Conservation (phyloP, 2,329 filamentous ascomycete species). For the Chrysoporthe deuterocubensis region DNA sequence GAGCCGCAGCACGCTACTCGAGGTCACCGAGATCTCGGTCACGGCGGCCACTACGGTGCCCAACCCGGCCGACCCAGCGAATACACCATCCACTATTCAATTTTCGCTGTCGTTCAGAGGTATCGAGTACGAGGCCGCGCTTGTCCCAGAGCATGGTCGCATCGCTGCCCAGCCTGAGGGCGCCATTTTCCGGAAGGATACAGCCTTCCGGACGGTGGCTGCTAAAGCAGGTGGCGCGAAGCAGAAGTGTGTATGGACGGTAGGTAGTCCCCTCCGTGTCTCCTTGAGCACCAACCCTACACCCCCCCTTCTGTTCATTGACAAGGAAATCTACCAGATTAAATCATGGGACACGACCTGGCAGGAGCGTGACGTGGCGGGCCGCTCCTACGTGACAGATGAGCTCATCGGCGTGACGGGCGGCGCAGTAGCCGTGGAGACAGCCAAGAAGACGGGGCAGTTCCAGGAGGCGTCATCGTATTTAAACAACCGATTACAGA, state of each 20-base stretch:
- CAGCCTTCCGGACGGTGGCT: slow-evolving; percentile 27
- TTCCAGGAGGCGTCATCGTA: slow-evolving; percentile 51
- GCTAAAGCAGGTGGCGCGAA: slow-evolving; percentile 25
- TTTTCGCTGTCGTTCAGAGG: slow-evolving; percentile 24
- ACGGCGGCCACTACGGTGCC: slow-evolving; percentile 23
- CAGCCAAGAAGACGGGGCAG: slow-evolving; percentile 42
- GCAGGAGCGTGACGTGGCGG: slow-evolving; percentile 50
- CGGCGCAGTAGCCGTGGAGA: slow-evolving; percentile 25
- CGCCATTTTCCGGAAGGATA: slow-evolving; percentile 26
- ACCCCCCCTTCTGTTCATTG: slow-evolving; percentile 36
- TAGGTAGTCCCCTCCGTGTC: not conserved
- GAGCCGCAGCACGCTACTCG: slow-evolving; percentile 23
- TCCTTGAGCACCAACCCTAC: slow-evolving; percentile 32
- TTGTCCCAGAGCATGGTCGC: slow-evolving; percentile 22
- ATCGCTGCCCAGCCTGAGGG: slow-evolving; percentile 27
- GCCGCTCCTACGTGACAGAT: slow-evolving; percentile 63
- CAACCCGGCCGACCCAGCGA: slow-evolving; percentile 30
- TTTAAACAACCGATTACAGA: slow-evolving; percentile 57
- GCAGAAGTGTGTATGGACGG: slow-evolving; percentile 28
- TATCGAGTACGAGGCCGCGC: slow-evolving; percentile 25
- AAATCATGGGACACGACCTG: slow-evolving; percentile 34
- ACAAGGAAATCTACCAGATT: slow-evolving; percentile 38
- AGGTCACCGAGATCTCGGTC: slow-evolving; percentile 35
- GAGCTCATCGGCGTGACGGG: slow-evolving; percentile 45
- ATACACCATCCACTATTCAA: slow-evolving; percentile 7